Evolutionary conservation across 1,284 basidiomycete species (phyloP).

Genomic region (Heterobasidion occidentale): DNA sequence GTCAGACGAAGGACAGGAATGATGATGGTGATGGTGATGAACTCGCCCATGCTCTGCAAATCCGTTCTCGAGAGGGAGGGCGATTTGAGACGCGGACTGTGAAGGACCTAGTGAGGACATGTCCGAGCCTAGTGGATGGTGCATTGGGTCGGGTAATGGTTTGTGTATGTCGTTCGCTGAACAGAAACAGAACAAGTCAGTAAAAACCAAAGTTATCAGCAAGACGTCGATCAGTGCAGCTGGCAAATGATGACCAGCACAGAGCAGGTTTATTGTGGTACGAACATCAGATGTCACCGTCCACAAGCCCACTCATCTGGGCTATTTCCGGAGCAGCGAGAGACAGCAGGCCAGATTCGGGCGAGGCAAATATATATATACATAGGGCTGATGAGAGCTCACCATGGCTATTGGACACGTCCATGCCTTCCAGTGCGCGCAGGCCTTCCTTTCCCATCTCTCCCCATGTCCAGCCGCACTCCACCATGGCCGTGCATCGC

Average conservation of each 20-base stretch:
- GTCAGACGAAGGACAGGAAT: constrained; percentile 43
- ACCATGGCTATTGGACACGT: neutral
- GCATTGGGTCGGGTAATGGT: neutral
- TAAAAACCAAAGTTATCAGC: neutral
- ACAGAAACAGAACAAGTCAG: neutral
- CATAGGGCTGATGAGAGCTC: neutral
- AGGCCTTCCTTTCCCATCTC: constrained; percentile 57
- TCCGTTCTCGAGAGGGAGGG: constrained; percentile 5
- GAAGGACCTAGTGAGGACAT: constrained; percentile 31
- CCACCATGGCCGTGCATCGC: constrained; percentile 54
- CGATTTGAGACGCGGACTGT: constrained; percentile 36
- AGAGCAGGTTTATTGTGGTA: too few species aligned
- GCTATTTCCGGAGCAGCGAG: too few species aligned
- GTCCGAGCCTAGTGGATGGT: constrained; percentile 18
- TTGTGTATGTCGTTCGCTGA: neutral
- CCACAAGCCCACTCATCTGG: too few species aligned
- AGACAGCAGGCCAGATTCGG: too few species aligned
- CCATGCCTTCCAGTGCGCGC: constrained; percentile 27
- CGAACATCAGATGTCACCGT: too few species aligned
- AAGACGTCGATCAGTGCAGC: too few species aligned
- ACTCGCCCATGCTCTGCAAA: constrained; percentile 3
- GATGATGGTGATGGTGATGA: constrained; percentile 27
- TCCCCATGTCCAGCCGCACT: constrained; percentile 60
- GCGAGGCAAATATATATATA: too few species aligned
- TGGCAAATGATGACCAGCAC: too few species aligned